Percentiles rank a stretch among this genome's conserved stretches.
These are phyloP conservation scores for Jimgerdemannia flammicorona DNA, from an alignment of 192 early-diverging fungal genomes.

Conservation along the genomic window DNA sequence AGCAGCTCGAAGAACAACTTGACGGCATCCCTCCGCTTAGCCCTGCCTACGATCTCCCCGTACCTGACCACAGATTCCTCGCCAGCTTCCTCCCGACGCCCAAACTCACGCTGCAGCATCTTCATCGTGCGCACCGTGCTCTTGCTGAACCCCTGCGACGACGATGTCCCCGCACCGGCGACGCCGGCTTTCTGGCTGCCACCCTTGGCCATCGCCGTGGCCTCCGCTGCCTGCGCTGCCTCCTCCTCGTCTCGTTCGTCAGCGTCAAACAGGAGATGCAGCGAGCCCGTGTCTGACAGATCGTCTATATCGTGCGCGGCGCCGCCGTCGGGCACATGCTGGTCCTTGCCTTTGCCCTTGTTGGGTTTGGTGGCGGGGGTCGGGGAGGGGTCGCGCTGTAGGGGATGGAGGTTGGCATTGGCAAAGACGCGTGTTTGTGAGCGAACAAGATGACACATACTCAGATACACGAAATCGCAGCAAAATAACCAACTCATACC, in stretches of 20 bases:
- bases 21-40: slow-evolving; percentile 67
- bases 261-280: slow-evolving; percentile 7
- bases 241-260: slow-evolving; percentile 28
- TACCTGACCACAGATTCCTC: slow-evolving; percentile 13
- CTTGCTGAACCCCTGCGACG: slow-evolving; percentile 47
- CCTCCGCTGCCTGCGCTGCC: slow-evolving; percentile 28
- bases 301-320: slow-evolving; percentile 13
- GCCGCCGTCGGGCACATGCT: slow-evolving; percentile 5
- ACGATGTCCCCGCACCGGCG: slow-evolving; percentile 14
- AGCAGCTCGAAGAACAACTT: slow-evolving; percentile 91
- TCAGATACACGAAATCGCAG: too few species aligned
- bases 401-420: slow-evolving; percentile 9
- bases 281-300: background rate
- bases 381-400: slow-evolving; percentile 8
- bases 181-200: background rate
- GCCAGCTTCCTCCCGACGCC: slow-evolving; percentile 24
- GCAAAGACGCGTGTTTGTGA: too few species aligned
- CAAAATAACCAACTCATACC: background rate
- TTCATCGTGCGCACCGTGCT: slow-evolving; percentile 62
- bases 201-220: background rate
- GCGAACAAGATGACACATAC: too few species aligned
- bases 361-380: slow-evolving; percentile 26
- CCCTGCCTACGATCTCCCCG: slow-evolving; percentile 18
- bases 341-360: slow-evolving; percentile 18
- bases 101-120: slow-evolving; percentile 44